Base-by-base conservation (phyloP, 1,284 basidiomycete genomes). In the Thecaphora frezii region DNA sequence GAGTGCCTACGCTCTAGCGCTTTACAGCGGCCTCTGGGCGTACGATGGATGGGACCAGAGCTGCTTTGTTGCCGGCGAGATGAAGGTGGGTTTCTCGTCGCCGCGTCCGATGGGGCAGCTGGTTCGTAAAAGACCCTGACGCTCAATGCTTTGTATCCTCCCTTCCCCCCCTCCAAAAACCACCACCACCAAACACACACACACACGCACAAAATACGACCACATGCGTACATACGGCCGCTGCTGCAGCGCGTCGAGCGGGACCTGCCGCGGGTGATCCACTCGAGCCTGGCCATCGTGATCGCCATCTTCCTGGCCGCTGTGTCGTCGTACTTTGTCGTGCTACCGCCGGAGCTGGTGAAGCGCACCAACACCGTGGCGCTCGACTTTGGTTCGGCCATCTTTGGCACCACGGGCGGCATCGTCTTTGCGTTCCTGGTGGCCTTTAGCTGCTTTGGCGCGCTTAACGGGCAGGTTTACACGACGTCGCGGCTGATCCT, bases 21-120 rank as follows among this genome's bases (percentile, higher is more conserved):
- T 97, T 3, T 99, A 97, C 80, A 94, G 91, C 13, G 92, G 92
- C 0, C 81, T 98, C 1, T 98, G 93, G 92, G 92, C 92, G 1
- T 92, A 91, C 71, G 91, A 93, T 77, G 92, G 93, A 0, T 97
- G 92, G 90, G 91, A 93, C 45, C 79, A 81, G 39, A 86, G 85
- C 18, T 78, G 77, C 77, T 97, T 89, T 67, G 90, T 97, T 3
- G 91, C 90, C 7, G 93, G 93, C 24, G 93, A 97, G 79, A 91
- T 97, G 83, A 84, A 85, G 54, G 51, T 54, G 51, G 24, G 51
- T 26, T 25, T 7, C 13, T 5, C 28, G 7, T 5, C 28, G 28
- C 28, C 28, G 28, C 28, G 28, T 13, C 28, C n/a, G n/a, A n/a
- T n/a, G n/a, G n/a, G n/a, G n/a, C n/a, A n/a, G n/a, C n/a, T n/a